Conservation (phyloP, 1,284 basidiomycete genomes). For the Pascua guehoae region DNA sequence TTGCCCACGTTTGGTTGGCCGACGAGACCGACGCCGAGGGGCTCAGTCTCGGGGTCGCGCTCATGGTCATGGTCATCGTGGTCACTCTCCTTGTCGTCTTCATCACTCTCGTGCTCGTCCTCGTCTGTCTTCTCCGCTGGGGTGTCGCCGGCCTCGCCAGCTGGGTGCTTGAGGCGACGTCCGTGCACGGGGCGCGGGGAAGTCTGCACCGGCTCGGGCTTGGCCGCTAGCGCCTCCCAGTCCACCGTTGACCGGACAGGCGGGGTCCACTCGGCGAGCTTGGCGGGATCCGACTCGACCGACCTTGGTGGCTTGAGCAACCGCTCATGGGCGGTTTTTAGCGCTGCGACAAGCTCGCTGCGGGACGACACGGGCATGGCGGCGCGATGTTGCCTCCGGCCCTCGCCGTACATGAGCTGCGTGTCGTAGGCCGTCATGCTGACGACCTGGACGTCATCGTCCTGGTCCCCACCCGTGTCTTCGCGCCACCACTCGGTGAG, state of each 20-base stretch:
- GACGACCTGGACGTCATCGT: slow-evolving; percentile 55
- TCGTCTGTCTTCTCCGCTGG: slow-evolving; percentile 33
- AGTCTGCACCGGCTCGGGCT: slow-evolving; percentile 7
- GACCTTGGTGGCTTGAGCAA: slow-evolving; percentile 66
- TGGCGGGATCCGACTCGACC: slow-evolving; percentile 56
- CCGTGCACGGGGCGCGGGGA: too few relatives aligned
- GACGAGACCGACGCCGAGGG: slow-evolving; percentile 76
- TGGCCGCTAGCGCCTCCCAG: slow-evolving; percentile 58
- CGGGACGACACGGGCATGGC: slow-evolving; percentile 58
- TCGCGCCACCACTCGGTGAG: slow-evolving; percentile 55
- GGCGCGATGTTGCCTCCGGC: slow-evolving; percentile 54
- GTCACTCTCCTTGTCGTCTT: slow-evolving; percentile 10
- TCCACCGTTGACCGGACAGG: slow-evolving; percentile 62
- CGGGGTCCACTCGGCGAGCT: slow-evolving; percentile 64
- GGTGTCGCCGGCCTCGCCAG: slow-evolving; percentile 10
- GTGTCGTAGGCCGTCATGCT: slow-evolving; percentile 68
- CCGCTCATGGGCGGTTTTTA: slow-evolving; percentile 65
- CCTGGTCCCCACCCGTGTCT: neutral
- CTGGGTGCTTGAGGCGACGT: too few relatives aligned
- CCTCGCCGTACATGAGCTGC: slow-evolving; percentile 43
- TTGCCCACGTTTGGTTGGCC: slow-evolving; percentile 96
- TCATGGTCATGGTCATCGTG: slow-evolving; percentile 33
- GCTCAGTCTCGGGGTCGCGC: slow-evolving; percentile 53
- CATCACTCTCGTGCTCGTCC: slow-evolving; percentile 33
- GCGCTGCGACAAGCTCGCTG: slow-evolving; percentile 60